Evolutionary conservation across 1,139 yeast genomes (phyloP), one percentile per base, ranked within the genome.

Genomic region (Suhomyces panamericanus): DNA sequence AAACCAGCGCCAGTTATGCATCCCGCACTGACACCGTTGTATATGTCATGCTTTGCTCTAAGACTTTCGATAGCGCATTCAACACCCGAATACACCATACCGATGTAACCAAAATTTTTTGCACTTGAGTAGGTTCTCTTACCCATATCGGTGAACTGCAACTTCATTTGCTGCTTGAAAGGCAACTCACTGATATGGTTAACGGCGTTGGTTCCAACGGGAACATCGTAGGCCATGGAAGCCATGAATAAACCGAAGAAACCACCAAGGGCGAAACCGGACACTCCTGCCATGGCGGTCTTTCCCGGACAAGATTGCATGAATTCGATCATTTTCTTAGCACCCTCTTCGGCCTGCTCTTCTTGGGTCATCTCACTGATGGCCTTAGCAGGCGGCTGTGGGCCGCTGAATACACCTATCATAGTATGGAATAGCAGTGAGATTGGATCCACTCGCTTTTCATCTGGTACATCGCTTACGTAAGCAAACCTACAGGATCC

Each of bases 241-340:
- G 98, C 96, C 98, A 93, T 93, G 70, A 93, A 91, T 43, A 93
- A 72, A 50, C 99, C 98, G 64, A 93, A 90, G 51, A 91, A 87
- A 52, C 97, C 99, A 69, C 99, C 99, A 38, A 93, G 80, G 32
- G 85, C 93, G 68, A 90, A 93, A 36, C 99, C 99, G 14, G 96
- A 84, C 16, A 85, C 97, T 49, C 97, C 98, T 14, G 96, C 87
- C 75, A 91, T 83, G 31, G 77, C 83, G 0, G 96, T 81, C 64
- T 93, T 93, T 17, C 98, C 98, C 0, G 98, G 97, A 69, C 99
- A 93, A 14, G 96, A 87, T 53, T 85, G 85, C 91, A 90, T 88
- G 66, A 86, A 80, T 43, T 76, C 80, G 62, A 89, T 80, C 85
- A 91, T 86, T 62, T 81, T 83, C 57, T 74, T 73, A n/a, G 97